Conservation (phyloP, 371 early-diverging fungal species). For the Mycotypha africana region DNA sequence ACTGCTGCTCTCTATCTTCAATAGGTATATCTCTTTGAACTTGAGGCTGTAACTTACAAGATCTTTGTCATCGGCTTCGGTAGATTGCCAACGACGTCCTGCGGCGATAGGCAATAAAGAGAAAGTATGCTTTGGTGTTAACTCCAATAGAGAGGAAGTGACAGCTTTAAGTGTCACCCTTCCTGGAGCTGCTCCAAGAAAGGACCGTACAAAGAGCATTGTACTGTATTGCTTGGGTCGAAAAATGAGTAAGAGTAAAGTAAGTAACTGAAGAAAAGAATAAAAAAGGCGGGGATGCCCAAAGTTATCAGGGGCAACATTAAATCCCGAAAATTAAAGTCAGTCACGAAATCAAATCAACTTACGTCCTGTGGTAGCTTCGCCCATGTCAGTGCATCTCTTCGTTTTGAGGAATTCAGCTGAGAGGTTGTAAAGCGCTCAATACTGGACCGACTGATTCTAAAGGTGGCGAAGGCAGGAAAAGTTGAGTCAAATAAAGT, state of each 20-base stretch:
- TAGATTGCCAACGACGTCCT: slow-evolving; percentile 35
- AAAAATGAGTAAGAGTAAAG: slow-evolving; percentile 1
- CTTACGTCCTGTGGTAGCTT: too few species aligned
- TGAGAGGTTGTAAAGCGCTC: too few species aligned
- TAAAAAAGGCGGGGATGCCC: neutral
- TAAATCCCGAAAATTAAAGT: too few species aligned
- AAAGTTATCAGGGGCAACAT: neutral
- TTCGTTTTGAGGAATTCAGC: too few species aligned
- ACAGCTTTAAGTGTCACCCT: slow-evolving; percentile 28
- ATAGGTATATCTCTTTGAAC: neutral
- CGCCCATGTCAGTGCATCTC: too few species aligned
- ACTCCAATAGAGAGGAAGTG: slow-evolving; percentile 17
- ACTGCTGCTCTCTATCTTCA: too few species aligned
- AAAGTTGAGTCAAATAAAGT: too few species aligned
- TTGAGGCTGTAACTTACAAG: slow-evolving; percentile 32
- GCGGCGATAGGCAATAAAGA: slow-evolving; percentile 28
- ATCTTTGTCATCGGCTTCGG: slow-evolving; percentile 32
- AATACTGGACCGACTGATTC: too few species aligned
- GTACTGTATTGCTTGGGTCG: slow-evolving; percentile 2
- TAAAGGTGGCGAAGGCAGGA: too few species aligned
- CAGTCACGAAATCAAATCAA: too few species aligned
- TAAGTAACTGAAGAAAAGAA: too few species aligned
- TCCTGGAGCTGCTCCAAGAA: slow-evolving; percentile 39
- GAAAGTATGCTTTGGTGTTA: slow-evolving; percentile 22
- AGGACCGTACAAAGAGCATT: slow-evolving; percentile 45